Conservation (phyloP, 768 basidiomycete species). For the Leccinum uliginosum region DNA sequence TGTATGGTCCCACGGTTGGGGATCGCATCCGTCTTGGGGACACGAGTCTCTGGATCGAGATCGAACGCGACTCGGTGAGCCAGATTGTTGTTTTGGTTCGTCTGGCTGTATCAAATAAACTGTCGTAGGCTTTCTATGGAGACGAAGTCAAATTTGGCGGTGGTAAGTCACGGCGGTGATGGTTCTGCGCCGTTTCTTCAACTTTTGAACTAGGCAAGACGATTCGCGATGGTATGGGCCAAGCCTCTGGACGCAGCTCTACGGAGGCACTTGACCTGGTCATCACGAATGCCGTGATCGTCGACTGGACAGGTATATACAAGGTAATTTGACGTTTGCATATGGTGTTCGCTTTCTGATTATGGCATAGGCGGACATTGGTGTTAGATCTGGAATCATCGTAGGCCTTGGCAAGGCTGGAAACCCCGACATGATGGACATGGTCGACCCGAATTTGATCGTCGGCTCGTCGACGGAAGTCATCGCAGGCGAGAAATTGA, state of each 20-base stretch:
- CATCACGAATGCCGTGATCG: conserved; percentile 90
- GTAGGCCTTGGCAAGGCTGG: conserved; percentile 94
- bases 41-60: conserved; percentile 85
- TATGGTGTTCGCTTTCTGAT: conserved; percentile 1
- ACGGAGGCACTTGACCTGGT: conserved; percentile 79
- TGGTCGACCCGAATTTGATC: conserved; percentile 65
- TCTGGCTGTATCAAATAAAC: neutral
- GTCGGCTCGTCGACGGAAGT: conserved; percentile 93
- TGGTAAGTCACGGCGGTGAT: conserved; percentile 40
- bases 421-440: conserved; percentile 90
- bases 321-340: conserved; percentile 50
- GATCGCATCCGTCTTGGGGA: conserved; percentile 89
- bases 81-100: neutral
- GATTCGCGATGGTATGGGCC: conserved; percentile 96
- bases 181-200: neutral
- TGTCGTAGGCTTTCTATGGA: conserved; percentile 72
- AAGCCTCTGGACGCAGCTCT: conserved; percentile 69
- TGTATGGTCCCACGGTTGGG: conserved; percentile 94
- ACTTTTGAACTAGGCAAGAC: conserved; percentile 62
- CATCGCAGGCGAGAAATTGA: conserved; percentile 92
- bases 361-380: conserved; percentile 79
- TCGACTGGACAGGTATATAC: conserved; percentile 95
- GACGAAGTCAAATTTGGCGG: conserved; percentile 99
- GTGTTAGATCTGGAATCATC: conserved; percentile 79
- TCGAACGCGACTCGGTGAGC: conserved; percentile 76